Evolutionary conservation across 2,329 filamentous ascomycete genomes (phyloP).

Genomic region (Ophiostoma sp.): DNA sequence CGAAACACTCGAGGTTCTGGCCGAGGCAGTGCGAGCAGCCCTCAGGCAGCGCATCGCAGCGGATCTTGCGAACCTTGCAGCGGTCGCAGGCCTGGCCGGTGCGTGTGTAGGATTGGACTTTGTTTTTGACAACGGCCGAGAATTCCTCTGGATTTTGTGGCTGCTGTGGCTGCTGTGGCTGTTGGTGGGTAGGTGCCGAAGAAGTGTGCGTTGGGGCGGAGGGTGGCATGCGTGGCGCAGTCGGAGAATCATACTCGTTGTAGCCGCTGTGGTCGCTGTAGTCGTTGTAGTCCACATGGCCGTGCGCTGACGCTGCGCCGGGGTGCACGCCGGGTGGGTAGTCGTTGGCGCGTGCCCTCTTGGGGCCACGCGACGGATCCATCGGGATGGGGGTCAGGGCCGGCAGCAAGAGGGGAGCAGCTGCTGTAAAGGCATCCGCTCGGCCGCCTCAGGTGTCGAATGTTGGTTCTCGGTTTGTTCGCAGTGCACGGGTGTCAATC

Average conservation of each 20-base stretch:
- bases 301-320: background rate
- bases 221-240: background rate
- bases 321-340: background rate
- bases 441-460: background rate
- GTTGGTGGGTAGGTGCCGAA: background rate
- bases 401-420: background rate
- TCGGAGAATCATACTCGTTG: background rate
- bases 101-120: slow-evolving; percentile 51
- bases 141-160: slow-evolving; percentile 42
- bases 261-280: slow-evolving; percentile 1
- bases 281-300: background rate
- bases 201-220: background rate
- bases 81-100: slow-evolving; percentile 85
- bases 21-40: slow-evolving; percentile 78
- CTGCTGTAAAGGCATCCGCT: background rate
- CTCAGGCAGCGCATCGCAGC: slow-evolving; percentile 73
- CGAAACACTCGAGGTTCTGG: slow-evolving; percentile 71
- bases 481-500: background rate
- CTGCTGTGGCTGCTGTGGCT: slow-evolving; percentile 36
- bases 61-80: slow-evolving; percentile 86
- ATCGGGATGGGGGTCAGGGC: background rate
- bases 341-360: slow-evolving; percentile 19
- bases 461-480: background rate
- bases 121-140: slow-evolving; percentile 52
- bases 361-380: slow-evolving; percentile 19